Percentiles rank a stretch among this genome's conserved stretches.
phyloP scores from a whole-genome alignment of 2,329 filamentous ascomycete genomes.

The Emergomyces orientalis region DNA sequence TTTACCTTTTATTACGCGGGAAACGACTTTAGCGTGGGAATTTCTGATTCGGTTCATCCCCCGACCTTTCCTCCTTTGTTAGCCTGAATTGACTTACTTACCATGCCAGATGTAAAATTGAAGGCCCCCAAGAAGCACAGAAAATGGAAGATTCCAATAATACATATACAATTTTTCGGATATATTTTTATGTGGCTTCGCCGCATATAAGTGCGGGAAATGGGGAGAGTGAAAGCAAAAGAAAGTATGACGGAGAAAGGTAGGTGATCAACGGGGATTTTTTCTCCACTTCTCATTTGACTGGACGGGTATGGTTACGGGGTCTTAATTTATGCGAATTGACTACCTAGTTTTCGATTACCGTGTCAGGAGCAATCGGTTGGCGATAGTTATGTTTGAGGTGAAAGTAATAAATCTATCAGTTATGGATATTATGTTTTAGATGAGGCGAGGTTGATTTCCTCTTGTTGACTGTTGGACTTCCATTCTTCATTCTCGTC shows the following conservation, averaged over 20 bases:
- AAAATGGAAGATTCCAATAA: not conserved
- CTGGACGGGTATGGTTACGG: not conserved
- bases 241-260: not conserved
- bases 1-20: not conserved
- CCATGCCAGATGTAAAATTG: not conserved
- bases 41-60: not conserved
- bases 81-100: not conserved
- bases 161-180: not conserved
- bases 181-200: not conserved
- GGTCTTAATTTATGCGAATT: not conserved
- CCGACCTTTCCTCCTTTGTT: not conserved
- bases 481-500: not conserved
- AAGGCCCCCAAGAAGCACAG: not conserved
- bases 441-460: not conserved
- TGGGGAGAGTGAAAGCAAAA: not conserved
- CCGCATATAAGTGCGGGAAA: not conserved
- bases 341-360: not conserved
- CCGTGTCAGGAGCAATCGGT: not conserved
- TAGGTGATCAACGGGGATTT: not conserved
- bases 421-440: not conserved
- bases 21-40: not conserved
- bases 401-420: not conserved
- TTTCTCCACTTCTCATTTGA: not conserved
- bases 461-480: not conserved
- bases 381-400: not conserved